phyloP scores from a whole-genome alignment of 2,329 filamentous ascomycete species.

The Sporothrix mexicana region DNA sequence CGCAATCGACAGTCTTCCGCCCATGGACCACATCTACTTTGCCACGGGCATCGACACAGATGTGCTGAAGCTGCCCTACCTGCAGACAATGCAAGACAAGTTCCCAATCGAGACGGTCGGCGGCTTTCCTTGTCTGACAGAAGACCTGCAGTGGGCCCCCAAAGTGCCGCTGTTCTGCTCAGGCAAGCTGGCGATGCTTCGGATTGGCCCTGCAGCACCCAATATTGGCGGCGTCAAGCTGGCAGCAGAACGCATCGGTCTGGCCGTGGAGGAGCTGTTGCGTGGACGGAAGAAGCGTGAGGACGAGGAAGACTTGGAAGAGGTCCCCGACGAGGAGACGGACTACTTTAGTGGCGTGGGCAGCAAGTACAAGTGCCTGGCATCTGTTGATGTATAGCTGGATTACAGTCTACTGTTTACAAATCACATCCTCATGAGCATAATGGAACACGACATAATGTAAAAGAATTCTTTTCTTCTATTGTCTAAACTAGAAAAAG shows the following conservation, averaged over 20 bases:
- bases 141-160: constrained; percentile 76
- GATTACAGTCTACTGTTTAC: background rate
- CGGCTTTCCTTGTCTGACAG: constrained; percentile 74
- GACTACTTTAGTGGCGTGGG: constrained; percentile 34
- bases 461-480: constrained; percentile 20
- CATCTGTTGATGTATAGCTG: background rate
- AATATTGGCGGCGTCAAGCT: constrained; percentile 38
- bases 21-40: constrained; percentile 73
- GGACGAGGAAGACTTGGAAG: background rate
- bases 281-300: background rate
- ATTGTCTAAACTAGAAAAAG: constrained; percentile 23
- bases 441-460: background rate
- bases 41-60: constrained; percentile 74
- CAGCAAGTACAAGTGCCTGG: constrained; percentile 36
- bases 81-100: constrained; percentile 63
- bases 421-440: background rate
- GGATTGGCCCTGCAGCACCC: constrained; percentile 35
- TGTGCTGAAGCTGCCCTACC: constrained; percentile 63
- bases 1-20: constrained; percentile 57
- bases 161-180: constrained; percentile 62
- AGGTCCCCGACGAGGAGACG: background rate
- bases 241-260: constrained; percentile 36
- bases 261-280: constrained; percentile 31
- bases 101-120: constrained; percentile 67
- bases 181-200: constrained; percentile 37